Base-by-base conservation (phyloP, 768 basidiomycete species). In the Boletus barrowsii region DNA sequence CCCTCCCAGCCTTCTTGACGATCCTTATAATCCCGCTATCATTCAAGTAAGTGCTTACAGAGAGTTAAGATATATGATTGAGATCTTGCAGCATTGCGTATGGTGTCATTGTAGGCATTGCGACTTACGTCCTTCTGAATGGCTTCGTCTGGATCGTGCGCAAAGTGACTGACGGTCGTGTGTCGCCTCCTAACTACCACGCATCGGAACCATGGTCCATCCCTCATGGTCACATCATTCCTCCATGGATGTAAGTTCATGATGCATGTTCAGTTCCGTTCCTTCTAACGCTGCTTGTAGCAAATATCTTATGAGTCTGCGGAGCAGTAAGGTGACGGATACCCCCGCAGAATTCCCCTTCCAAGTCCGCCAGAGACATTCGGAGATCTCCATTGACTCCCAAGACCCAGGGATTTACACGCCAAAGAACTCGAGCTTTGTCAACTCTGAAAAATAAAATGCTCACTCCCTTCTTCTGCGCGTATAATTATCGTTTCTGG, bases 1-100 rank as follows among this genome's bases (percentile, higher is more conserved):
- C 87, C n/a, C 82, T 93, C 0, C 91, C 91, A 13, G 90, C 91
- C 0, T 93, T 94, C 77, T 70, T 94, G 45, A 88, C 87, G 0
- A 73, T 94, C 54, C 76, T 93, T 47, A 79, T 89, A 49, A 93
- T 93, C 54, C 88, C 88, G 10, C 71, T 90, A 18, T 82, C 86
- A 14, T 88, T 83, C 78, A 90, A 90, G 87, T 88, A 53, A 58
- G 80, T 70, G 11, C 43, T 40, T 10, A 4, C 43, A n/a, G 9
- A 43, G 32, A 40, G 14, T 24, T 43, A 24, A 2, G 35, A 44
- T 7, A 15, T 39, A 26, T 26, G 26, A 42, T 42, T 47, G 36
- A 66, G 14, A 43, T 39, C 18, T 42, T 55, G 57, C 60, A 91
- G 88, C 76, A 92, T 93, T 64, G 90, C 91, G 39, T 92, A 93